phyloP scores from a whole-genome alignment of 441 rosid species.

The Bocquillonia castaneifolia region DNA sequence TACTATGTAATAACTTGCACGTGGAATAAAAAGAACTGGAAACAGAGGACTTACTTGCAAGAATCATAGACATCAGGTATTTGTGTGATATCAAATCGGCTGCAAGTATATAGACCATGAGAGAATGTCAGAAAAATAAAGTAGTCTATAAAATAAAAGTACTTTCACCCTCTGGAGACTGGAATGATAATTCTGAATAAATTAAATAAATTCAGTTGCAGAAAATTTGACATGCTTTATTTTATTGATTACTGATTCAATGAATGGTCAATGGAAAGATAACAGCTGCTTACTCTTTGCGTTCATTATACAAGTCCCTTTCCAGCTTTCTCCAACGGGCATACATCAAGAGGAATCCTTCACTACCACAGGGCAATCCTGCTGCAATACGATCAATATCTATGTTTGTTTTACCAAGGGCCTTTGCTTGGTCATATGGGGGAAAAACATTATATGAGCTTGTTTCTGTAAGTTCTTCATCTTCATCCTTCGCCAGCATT shows the following conservation, averaged over 20 bases:
- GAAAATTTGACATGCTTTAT: not conserved
- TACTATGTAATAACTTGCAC: conserved; percentile 12
- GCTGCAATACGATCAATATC: conserved; percentile 97
- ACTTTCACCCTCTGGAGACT: not conserved
- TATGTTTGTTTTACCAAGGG: conserved; percentile 96
- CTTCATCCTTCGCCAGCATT: conserved; percentile 88
- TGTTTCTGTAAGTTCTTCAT: conserved; percentile 81
- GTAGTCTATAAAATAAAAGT: not conserved
- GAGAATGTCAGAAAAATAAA: conserved; percentile 15
- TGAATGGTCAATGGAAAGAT: conserved; percentile 16
- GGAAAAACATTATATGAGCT: conserved; percentile 62
- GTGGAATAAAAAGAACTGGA: conserved; percentile 16
- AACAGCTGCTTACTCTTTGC: conserved; percentile 67
- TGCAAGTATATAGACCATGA: conserved; percentile 43
- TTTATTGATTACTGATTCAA: conserved; percentile 5
- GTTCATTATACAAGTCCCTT: conserved; percentile 96
- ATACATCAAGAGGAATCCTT: conserved; percentile 98
- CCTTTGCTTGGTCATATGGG: conserved; percentile 99
- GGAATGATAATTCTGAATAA: not conserved
- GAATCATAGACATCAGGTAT: conserved; percentile 99
- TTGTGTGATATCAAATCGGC: conserved; percentile 97
- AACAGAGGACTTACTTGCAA: conserved; percentile 81
- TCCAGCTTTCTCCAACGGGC: conserved; percentile 99
- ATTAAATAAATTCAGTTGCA: not conserved
- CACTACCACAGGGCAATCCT: conserved; percentile 99